phyloP scores from a whole-genome alignment of 148 eudicot species.

The Mesembryanthemum crystallinum region DNA sequence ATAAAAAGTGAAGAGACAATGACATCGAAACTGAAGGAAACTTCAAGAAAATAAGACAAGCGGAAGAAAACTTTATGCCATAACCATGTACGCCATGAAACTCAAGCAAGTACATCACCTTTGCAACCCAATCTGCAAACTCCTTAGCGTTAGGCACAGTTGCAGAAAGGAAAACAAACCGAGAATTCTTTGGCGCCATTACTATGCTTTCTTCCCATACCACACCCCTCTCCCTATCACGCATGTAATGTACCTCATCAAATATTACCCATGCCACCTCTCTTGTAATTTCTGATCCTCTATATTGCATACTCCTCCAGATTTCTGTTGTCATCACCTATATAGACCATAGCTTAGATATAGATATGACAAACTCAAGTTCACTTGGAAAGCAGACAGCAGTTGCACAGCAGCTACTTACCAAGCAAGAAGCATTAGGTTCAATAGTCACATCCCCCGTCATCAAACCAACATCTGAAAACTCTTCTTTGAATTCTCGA shows the following conservation, averaged over 20 bases:
- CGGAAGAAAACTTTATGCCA: not conserved
- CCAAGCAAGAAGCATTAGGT: slow-evolving; percentile 99
- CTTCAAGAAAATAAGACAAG: not conserved
- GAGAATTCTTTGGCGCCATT: slow-evolving; percentile 96
- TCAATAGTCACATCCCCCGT: slow-evolving; percentile 98
- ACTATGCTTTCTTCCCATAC: slow-evolving; percentile 99
- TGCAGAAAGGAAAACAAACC: slow-evolving; percentile 95
- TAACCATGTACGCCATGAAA: not conserved
- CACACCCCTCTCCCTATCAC: slow-evolving; percentile 97
- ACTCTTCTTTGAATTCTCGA: slow-evolving; percentile 96
- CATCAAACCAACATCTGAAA: slow-evolving; percentile 98
- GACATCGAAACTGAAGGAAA: not conserved
- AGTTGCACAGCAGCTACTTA: slow-evolving; percentile 27
- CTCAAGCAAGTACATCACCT: slow-evolving; percentile 45
- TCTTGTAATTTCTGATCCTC: slow-evolving; percentile 84
- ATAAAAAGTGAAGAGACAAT: not conserved
- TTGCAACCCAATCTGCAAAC: slow-evolving; percentile 99
- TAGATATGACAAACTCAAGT: not conserved
- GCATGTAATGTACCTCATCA: slow-evolving; percentile 99
- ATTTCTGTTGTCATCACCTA: slow-evolving; percentile 99
- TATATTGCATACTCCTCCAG: slow-evolving; percentile 99
- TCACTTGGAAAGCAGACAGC: slow-evolving; percentile 4
- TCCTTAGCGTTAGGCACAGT: slow-evolving; percentile 99
- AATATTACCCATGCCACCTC: slow-evolving; percentile 99
- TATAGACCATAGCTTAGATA: slow-evolving; percentile 17